A percentile compares a stretch with the other conserved stretches of the same genome.
Evolutionary conservation across 495 filamentous ascomycete species (phyloP).

Genomic region (Polyplosphaeria fusca): DNA sequence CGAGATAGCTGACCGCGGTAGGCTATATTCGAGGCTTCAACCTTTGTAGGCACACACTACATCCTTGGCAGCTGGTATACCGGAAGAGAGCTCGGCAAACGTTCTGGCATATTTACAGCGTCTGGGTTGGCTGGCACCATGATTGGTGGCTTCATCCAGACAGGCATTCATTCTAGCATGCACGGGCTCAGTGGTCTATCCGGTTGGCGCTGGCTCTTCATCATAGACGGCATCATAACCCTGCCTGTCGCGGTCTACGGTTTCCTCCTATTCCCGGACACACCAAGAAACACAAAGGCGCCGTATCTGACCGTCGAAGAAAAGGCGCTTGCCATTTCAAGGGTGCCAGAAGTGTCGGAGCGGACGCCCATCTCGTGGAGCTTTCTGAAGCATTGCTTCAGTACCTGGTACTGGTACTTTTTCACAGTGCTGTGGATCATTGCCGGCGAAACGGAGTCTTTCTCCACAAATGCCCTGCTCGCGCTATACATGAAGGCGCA

Average conservation of each 20-base stretch:
- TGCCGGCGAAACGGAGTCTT: slow-evolving; percentile 33
- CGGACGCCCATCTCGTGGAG: slow-evolving; percentile 25
- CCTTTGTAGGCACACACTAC: slow-evolving; percentile 63
- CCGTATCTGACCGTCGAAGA: slow-evolving; percentile 38
- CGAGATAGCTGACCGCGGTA: background rate
- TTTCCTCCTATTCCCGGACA: slow-evolving; percentile 60
- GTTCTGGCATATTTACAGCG: slow-evolving; percentile 48
- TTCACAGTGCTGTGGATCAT: slow-evolving; percentile 32
- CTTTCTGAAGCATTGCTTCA: slow-evolving; percentile 32
- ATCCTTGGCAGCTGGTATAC: slow-evolving; percentile 69
- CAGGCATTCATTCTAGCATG: slow-evolving; percentile 54
- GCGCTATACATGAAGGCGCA: slow-evolving; percentile 44
- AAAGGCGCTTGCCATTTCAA: slow-evolving; percentile 26
- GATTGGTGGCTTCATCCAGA: slow-evolving; percentile 57
- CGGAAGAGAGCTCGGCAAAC: slow-evolving; percentile 60
- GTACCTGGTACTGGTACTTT: slow-evolving; percentile 34
- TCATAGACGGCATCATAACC: slow-evolving; percentile 43
- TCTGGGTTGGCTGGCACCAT: slow-evolving; percentile 44
- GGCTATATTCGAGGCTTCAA: slow-evolving; percentile 58
- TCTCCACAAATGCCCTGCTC: slow-evolving; percentile 34
- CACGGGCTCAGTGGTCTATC: slow-evolving; percentile 50
- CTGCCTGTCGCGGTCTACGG: slow-evolving; percentile 47
- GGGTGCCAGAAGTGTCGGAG: slow-evolving; percentile 30
- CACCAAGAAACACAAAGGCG: slow-evolving; percentile 57
- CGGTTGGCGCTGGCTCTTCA: slow-evolving; percentile 69